A percentile compares a stretch with the other conserved stretches of the same genome.
These are phyloP conservation scores for Durotheca rogersii DNA, from an alignment of 495 filamentous ascomycete species.

Conservation along the genomic window DNA sequence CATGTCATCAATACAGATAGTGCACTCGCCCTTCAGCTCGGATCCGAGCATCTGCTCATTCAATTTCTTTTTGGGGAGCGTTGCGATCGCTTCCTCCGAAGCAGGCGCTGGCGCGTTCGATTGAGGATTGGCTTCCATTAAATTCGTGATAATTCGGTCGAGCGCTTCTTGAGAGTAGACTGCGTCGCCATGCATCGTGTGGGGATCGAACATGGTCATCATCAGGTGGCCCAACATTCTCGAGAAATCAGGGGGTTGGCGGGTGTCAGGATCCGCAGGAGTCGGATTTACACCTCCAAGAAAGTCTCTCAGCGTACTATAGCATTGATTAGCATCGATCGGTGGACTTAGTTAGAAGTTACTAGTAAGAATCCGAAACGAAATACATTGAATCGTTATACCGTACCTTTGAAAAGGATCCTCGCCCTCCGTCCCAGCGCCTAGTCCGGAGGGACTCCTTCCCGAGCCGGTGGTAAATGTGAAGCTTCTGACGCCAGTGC, in stretches of 20 bases:
- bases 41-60: conserved; percentile 64
- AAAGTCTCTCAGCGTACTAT: conserved; percentile 24
- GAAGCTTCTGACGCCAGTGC: conserved; percentile 36
- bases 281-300: conserved; percentile 17
- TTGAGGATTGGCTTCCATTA: conserved; percentile 78
- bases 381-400: background rate
- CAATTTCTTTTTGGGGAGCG: conserved; percentile 68
- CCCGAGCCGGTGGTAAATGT: conserved; percentile 35
- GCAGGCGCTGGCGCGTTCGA: conserved; percentile 84
- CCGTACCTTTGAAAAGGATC: conserved; percentile 35
- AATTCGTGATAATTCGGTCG: conserved; percentile 80
- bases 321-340: background rate
- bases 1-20: conserved; percentile 91
- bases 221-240: conserved; percentile 45
- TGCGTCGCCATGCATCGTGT: conserved; percentile 70
- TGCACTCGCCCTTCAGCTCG: conserved; percentile 70
- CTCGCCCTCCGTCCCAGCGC: conserved; percentile 7
- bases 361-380: background rate
- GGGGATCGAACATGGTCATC: conserved; percentile 57
- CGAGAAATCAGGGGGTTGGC: conserved; percentile 28
- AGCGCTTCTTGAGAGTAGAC: conserved; percentile 90
- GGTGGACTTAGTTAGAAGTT: background rate
- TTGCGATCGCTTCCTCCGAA: conserved; percentile 66
- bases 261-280: conserved; percentile 12
- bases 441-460: conserved; percentile 7